Conservation (phyloP, 345 rosid species). For the Sonneratia alba region DNA sequence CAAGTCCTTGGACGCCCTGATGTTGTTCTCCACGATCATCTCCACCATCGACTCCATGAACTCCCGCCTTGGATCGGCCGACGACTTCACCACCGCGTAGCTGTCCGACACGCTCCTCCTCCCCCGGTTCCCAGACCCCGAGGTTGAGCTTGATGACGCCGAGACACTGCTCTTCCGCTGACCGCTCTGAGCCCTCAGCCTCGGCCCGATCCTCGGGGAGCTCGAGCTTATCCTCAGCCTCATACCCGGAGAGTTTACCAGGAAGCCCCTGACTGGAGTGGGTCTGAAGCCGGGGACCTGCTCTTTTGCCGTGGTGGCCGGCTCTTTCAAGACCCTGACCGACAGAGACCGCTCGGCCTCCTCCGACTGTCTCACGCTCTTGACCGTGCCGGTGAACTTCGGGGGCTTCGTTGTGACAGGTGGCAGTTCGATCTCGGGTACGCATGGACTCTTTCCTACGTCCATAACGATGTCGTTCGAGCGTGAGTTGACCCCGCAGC, state of each 20-base stretch:
- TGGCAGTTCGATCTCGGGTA: constrained; percentile 19
- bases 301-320: not conserved
- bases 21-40: constrained; percentile 82
- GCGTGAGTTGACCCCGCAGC: not conserved
- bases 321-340: constrained; percentile 17
- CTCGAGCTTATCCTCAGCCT: constrained; percentile 32
- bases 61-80: constrained; percentile 75
- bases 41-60: constrained; percentile 97
- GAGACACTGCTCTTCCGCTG: constrained; percentile 20
- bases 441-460: not conserved
- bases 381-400: constrained; percentile 19
- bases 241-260: constrained; percentile 49
- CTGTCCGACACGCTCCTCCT: constrained; percentile 36
- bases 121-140: constrained; percentile 7
- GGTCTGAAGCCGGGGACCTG: no score
- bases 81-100: constrained; percentile 74
- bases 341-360: constrained; percentile 13
- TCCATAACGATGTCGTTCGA: not conserved
- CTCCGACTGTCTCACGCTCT: constrained; percentile 4
- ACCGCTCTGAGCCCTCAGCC: not conserved
- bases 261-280: constrained; percentile 3
- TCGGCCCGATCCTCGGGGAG: constrained; percentile 39
- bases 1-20: constrained; percentile 64
- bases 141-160: constrained; percentile 3
- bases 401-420: constrained; percentile 39